phyloP scores from a whole-genome alignment of 2,329 filamentous ascomycete species.

The Pyricularia sp. region DNA sequence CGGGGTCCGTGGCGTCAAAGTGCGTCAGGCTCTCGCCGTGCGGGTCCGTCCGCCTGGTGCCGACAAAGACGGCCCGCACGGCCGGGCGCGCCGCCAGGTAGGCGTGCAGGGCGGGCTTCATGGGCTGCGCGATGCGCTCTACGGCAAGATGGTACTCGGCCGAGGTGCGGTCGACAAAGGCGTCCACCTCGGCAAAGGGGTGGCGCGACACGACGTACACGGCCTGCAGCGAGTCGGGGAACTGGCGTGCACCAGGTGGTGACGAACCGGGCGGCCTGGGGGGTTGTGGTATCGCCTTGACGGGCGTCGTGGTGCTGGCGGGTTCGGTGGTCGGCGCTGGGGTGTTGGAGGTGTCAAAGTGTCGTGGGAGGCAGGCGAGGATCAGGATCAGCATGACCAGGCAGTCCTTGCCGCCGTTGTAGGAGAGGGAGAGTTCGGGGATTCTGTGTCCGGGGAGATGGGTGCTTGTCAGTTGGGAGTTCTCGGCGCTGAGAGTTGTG shows the following conservation, averaged over 20 bases:
- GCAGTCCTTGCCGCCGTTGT: slow-evolving; percentile 97
- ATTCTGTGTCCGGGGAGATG: slow-evolving; percentile 34
- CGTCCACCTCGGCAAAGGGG: slow-evolving; percentile 75
- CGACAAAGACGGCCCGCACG: slow-evolving; percentile 73
- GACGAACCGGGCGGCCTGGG: slow-evolving; percentile 4
- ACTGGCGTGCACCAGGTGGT: slow-evolving; percentile 9
- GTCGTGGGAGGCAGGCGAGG: slow-evolving; percentile 46
- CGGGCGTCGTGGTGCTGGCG: slow-evolving; percentile 7
- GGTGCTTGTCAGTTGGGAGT: background rate
- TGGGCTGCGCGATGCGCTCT: slow-evolving; percentile 60
- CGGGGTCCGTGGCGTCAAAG: slow-evolving; percentile 78
- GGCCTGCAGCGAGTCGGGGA: slow-evolving; percentile 48
- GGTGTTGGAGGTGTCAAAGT: slow-evolving; percentile 15
- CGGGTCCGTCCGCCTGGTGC: slow-evolving; percentile 82
- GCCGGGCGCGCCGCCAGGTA: slow-evolving; percentile 54
- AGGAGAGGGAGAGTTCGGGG: slow-evolving; percentile 74
- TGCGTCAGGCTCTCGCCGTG: slow-evolving; percentile 66
- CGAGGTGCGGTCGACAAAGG: slow-evolving; percentile 61
- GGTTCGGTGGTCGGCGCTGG: slow-evolving; percentile 7
- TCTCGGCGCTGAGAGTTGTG: background rate
- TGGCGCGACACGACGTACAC: slow-evolving; percentile 81
- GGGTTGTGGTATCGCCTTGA: background rate
- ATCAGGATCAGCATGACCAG: slow-evolving; percentile 83
- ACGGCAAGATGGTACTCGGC: slow-evolving; percentile 62
- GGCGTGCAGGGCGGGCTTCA: slow-evolving; percentile 66